Evolutionary conservation across 2,329 filamentous ascomycete species (phyloP).

Genomic region (Tolypocladium ophioglossoides): DNA sequence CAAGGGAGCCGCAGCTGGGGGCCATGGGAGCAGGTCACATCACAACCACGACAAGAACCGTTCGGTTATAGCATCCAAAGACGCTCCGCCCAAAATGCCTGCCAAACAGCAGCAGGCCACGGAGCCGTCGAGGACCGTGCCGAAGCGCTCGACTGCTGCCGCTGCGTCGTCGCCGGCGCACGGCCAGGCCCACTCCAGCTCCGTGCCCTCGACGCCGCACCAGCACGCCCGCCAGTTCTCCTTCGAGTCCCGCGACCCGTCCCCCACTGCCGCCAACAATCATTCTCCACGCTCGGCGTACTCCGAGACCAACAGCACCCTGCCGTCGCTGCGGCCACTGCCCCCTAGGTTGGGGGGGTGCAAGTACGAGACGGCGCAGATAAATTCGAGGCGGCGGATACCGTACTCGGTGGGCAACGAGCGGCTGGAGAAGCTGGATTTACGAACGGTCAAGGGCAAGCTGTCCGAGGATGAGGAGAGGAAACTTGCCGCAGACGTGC

Average conservation of each 20-base stretch:
- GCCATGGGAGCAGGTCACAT: conserved; percentile 55
- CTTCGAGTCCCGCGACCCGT: conserved; percentile 67
- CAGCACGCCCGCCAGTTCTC: conserved; percentile 78
- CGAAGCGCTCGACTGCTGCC: conserved; percentile 17
- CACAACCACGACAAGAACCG: conserved; percentile 50
- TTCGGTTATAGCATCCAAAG: conserved; percentile 50
- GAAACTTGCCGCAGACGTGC: conserved; percentile 72
- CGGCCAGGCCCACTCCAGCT: conserved; percentile 57
- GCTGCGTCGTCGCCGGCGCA: conserved; percentile 12
- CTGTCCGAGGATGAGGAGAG: conserved; percentile 63
- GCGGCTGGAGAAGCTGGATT: conserved; percentile 59
- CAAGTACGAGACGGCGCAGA: conserved; percentile 79
- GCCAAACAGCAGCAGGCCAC: conserved; percentile 29
- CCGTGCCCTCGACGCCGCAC: conserved; percentile 86
- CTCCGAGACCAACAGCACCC: conserved; percentile 71
- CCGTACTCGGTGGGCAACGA: conserved; percentile 85
- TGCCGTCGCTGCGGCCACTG: conserved; percentile 57
- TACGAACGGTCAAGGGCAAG: conserved; percentile 60
- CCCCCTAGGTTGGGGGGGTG: conserved; percentile 54
- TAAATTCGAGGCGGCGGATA: conserved; percentile 75
- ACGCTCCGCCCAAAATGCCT: conserved; percentile 39
- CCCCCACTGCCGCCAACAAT: conserved; percentile 63
- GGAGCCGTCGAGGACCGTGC: conserved; percentile 19
- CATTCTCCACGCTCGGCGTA: conserved; percentile 86
- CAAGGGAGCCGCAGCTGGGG: conserved; percentile 40